Percentiles rank a stretch among this genome's conserved stretches.
phyloP scores from a whole-genome alignment of 805 yeast species.

The Priceomyces carsonii region DNA sequence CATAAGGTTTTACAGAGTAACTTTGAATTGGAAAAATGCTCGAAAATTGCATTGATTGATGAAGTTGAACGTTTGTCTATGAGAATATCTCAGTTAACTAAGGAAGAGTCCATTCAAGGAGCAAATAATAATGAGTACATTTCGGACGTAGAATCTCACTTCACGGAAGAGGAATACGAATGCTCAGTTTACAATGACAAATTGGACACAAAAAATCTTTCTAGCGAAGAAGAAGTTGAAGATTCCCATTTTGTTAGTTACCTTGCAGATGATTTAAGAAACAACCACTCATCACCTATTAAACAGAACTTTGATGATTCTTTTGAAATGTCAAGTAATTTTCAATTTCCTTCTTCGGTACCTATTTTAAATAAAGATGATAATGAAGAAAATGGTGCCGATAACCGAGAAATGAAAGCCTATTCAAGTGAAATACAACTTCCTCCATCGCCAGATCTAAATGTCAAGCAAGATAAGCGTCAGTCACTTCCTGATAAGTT shows the following conservation, averaged over 20 bases:
- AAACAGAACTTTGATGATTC: conserved; percentile 18
- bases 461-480: conserved; percentile 24
- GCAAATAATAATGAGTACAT: conserved; percentile 10
- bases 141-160: conserved; percentile 14
- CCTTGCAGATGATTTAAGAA: conserved; percentile 21
- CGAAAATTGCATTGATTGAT: conserved; percentile 53
- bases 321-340: conserved; percentile 20
- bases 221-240: conserved; percentile 16
- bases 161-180: conserved; percentile 6
- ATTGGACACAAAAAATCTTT: conserved; percentile 19
- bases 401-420: too few relatives aligned
- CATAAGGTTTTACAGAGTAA: conserved; percentile 47
- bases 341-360: conserved; percentile 25
- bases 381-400: too few relatives aligned
- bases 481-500: conserved; percentile 37
- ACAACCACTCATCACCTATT: conserved; percentile 29
- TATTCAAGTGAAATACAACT: conserved; percentile 10
- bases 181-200: conserved; percentile 3
- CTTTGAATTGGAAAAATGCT: conserved; percentile 52
- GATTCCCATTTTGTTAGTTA: conserved; percentile 19
- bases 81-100: conserved; percentile 1
- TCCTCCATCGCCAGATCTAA: conserved; percentile 39
- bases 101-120: conserved; percentile 2
- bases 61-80: conserved; percentile 51
- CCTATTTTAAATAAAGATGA: too few relatives aligned